These are phyloP conservation scores for Pelargonium fulgidum DNA, from an alignment of 441 rosid species.

Conservation along the genomic window DNA sequence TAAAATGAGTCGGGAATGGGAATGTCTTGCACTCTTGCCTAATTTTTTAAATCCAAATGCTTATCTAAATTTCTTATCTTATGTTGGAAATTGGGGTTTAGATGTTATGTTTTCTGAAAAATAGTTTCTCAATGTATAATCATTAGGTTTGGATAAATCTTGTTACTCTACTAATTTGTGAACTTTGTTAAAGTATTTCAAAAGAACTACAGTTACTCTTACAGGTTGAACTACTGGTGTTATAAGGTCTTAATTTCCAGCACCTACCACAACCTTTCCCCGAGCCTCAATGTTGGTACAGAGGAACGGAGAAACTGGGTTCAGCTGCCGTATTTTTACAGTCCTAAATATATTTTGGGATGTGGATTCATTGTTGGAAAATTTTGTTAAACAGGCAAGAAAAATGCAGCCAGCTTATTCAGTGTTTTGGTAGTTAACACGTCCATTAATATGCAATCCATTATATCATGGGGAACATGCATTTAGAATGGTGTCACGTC, in stretches of 20 bases:
- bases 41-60: no score
- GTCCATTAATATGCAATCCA: neutral
- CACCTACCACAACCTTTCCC: neutral
- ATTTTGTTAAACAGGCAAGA: neutral
- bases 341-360: neutral
- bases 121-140: no score
- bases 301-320: neutral
- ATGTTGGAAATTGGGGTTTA: no score
- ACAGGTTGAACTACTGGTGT: neutral
- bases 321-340: neutral
- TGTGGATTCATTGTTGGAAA: neutral
- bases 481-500: neutral
- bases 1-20: no score
- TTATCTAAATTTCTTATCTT: no score
- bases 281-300: neutral
- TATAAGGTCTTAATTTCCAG: neutral
- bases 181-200: neutral
- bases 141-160: neutral
- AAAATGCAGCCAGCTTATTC: conserved; percentile 5
- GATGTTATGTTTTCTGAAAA: no score
- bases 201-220: neutral
- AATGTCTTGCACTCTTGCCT: no score
- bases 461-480: neutral
- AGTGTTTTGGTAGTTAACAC: neutral
- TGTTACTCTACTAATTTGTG: neutral